These are phyloP conservation scores for Colletotrichum sp. DNA, from an alignment of 2,329 filamentous ascomycete genomes.

Conservation along the genomic window DNA sequence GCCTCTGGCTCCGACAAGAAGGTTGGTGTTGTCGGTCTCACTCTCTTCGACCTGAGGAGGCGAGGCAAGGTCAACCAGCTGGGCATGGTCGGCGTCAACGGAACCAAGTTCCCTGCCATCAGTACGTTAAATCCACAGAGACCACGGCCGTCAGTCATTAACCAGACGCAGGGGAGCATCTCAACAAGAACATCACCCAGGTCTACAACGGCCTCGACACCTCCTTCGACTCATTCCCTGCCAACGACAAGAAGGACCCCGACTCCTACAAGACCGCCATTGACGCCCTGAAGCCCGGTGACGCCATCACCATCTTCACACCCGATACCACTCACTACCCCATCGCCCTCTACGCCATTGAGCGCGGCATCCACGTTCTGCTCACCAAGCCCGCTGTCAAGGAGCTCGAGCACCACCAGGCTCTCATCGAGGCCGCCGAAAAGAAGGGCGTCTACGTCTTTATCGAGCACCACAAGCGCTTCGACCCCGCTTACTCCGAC, in stretches of 20 bases:
- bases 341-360: conserved; percentile 90
- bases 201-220: conserved; percentile 91
- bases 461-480: conserved; percentile 96
- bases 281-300: conserved; percentile 79
- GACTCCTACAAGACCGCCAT: conserved; percentile 90
- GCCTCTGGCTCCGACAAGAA: conserved; percentile 93
- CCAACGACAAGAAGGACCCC: conserved; percentile 74
- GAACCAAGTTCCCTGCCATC: conserved; percentile 89
- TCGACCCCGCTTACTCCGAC: conserved; percentile 90
- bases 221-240: conserved; percentile 82
- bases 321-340: conserved; percentile 92
- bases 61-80: conserved; percentile 87
- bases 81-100: conserved; percentile 89
- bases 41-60: conserved; percentile 85
- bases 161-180: conserved; percentile 69
- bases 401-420: conserved; percentile 78
- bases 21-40: conserved; percentile 90
- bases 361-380: conserved; percentile 86
- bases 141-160: background rate
- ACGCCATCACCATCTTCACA: conserved; percentile 95
- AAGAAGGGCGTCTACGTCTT: conserved; percentile 87
- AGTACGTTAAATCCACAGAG: conserved; percentile 57
- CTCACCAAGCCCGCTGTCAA: conserved; percentile 95
- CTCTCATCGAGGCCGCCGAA: conserved; percentile 73
- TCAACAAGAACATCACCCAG: conserved; percentile 84